Conservation (phyloP, 345 rosid species). For the Xanthoceras sorbifolium region DNA sequence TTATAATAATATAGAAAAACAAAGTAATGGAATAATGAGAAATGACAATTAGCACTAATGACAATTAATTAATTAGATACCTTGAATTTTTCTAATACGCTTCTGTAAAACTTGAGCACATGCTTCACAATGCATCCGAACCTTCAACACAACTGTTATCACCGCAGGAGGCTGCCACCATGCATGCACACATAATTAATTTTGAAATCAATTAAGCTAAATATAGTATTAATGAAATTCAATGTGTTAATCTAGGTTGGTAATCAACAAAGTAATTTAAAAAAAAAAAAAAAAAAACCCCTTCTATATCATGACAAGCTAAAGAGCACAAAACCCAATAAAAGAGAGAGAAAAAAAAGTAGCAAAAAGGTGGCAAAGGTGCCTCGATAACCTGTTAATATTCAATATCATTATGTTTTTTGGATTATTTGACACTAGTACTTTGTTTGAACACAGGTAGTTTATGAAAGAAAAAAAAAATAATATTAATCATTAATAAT, state of each 20-base stretch:
- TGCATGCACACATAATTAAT: not conserved
- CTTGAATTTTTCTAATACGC: constrained; percentile 51
- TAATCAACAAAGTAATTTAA: not conserved
- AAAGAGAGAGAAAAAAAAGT: not conserved
- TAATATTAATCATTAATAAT: too few relatives aligned
- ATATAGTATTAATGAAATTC: not conserved
- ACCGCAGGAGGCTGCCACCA: constrained; percentile 49
- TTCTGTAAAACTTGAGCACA: constrained; percentile 60
- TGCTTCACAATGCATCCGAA: constrained; percentile 76
- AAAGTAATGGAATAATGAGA: too few relatives aligned
- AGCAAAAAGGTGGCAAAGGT: not conserved
- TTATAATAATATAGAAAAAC: too few relatives aligned
- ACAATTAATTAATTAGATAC: too few relatives aligned
- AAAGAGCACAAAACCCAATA: constrained; percentile 9
- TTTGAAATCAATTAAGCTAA: not conserved
- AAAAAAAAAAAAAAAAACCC: too few relatives aligned
- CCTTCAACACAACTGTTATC: constrained; percentile 52
- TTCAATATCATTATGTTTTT: too few relatives aligned
- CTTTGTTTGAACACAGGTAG: not conserved
- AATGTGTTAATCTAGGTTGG: too few relatives aligned
- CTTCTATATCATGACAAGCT: too few relatives aligned
- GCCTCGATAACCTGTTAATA: constrained; percentile 4
- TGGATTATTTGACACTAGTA: not conserved
- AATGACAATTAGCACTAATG: too few relatives aligned
- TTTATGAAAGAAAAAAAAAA: too few relatives aligned